Base-by-base conservation (phyloP, 164 flowering plant genomes). In the Magnolia kwangsiensis region DNA sequence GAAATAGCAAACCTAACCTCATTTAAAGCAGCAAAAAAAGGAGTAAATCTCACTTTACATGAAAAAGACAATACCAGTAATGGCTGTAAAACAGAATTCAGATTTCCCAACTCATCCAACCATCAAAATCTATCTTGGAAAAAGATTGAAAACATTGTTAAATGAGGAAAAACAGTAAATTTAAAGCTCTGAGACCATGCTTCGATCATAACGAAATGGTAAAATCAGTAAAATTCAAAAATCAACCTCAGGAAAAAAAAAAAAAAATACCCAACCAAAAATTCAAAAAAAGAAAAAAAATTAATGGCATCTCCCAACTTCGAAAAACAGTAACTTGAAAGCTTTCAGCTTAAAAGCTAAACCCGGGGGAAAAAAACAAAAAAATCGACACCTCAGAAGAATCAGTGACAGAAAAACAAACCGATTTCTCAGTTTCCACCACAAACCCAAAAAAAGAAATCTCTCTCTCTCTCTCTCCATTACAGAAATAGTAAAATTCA, bases 351-450 rank as follows among this genome's bases (percentile, higher is more conserved):
- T 29, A 9, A 29, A 29, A 37, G 24, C 13, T 64, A 21, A 64
- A 13, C 7, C 67, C 19, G 24, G 67, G 24, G 67, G 24, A 64
- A n/a, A n/a, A 64, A 4, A 64, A n/a, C 24, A n/a, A n/a, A 64
- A 18, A 64, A 21, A 37, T 2, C 19, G 24, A 64, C 21, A 21
- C 24, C 24, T n/a, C 7, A 64, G 67, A 64, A 21, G 63, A 64
- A 64, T 8, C 67, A 55, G 16, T 55, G 61, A 16, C 61, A 11
- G 61, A 16, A 55, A 16, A 55, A 55, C 61, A 11, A 55, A 55
- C 61, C 18, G 5, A 69, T 18, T 69, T 69, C 49, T 69, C 50
- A 67, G 70, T 31, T 67, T 67, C 49, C 70, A 67, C 45, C 70
- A 18, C 50, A 29, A 16, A 69, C 6, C 49, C 49, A 37, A 19